Evolutionary conservation across 140 eudicot genomes (phyloP).

Genomic region (Anethum foeniculum): DNA sequence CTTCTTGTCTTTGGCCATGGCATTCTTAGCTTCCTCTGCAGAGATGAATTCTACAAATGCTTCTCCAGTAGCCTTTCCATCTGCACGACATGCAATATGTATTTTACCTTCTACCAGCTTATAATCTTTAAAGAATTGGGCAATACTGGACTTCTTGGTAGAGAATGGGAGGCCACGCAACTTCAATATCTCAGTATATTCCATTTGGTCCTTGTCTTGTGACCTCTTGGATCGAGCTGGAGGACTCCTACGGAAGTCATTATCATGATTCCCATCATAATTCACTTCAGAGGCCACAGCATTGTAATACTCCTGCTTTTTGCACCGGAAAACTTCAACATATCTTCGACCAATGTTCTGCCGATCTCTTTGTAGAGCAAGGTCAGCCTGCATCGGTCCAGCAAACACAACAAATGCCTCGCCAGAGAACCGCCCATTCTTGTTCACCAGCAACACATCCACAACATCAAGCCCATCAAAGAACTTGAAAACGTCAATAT

Average conservation of each 20-base stretch:
- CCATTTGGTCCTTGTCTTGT: slow-evolving; percentile 67
- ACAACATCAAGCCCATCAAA: slow-evolving; percentile 83
- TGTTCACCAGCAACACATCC: slow-evolving; percentile 68
- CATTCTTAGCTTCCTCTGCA: slow-evolving; percentile 68
- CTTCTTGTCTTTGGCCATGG: slow-evolving; percentile 79
- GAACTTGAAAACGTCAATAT: slow-evolving; percentile 72
- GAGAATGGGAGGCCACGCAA: slow-evolving; percentile 85
- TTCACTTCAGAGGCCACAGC: slow-evolving; percentile 85
- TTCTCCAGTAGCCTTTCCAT: slow-evolving; percentile 95
- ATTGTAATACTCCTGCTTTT: slow-evolving; percentile 78
- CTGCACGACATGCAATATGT: slow-evolving; percentile 70
- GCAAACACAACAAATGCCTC: slow-evolving; percentile 90
- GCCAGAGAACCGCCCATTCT: slow-evolving; percentile 68
- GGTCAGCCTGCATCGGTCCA: slow-evolving; percentile 66
- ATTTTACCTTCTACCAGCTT: slow-evolving; percentile 50
- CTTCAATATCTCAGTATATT: slow-evolving; percentile 74
- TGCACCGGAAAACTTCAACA: slow-evolving; percentile 87
- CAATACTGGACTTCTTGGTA: slow-evolving; percentile 47
- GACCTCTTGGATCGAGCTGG: slow-evolving; percentile 56
- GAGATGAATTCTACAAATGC: slow-evolving; percentile 79
- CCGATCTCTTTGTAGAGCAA: slow-evolving; percentile 62
- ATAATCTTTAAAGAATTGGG: slow-evolving; percentile 59
- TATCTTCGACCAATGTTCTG: slow-evolving; percentile 89
- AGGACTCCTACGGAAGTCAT: slow-evolving; percentile 40
- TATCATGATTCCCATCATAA: slow-evolving; percentile 44